Evolutionary conservation across 495 filamentous ascomycete genomes (phyloP).

Genomic region (Pyrenopolyporus hunteri): DNA sequence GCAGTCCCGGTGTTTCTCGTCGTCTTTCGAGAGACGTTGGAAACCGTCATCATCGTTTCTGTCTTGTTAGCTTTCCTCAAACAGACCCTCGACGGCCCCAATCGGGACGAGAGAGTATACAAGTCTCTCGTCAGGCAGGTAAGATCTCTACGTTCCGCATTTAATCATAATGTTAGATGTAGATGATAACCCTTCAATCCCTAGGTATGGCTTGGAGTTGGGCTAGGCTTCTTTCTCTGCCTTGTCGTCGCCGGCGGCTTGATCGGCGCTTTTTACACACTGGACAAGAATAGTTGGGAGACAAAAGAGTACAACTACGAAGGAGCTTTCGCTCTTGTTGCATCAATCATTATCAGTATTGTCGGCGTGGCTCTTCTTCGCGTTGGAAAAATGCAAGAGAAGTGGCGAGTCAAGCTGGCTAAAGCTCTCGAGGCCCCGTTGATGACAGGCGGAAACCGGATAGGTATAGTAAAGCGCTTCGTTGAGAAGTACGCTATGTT

Average conservation of each 20-base stretch:
- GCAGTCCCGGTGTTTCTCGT: conserved; percentile 82
- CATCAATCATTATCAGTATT: conserved; percentile 76
- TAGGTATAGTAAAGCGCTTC: conserved; percentile 63
- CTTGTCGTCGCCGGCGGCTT: conserved; percentile 71
- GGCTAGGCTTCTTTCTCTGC: conserved; percentile 67
- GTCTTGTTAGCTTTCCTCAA: conserved; percentile 83
- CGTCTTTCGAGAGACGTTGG: conserved; percentile 82
- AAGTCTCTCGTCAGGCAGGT: conserved; percentile 77
- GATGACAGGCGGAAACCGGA: conserved; percentile 35
- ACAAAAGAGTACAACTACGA: conserved; percentile 77
- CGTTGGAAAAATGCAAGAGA: conserved; percentile 83
- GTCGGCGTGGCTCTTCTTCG: conserved; percentile 80
- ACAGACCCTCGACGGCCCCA: conserved; percentile 68
- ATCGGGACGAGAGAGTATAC: conserved; percentile 61
- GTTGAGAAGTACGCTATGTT: conserved; percentile 83
- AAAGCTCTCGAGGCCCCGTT: conserved; percentile 64
- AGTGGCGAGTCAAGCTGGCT: conserved; percentile 82
- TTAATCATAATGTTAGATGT: background rate
- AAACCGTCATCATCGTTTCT: conserved; percentile 81
- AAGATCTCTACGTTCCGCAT: conserved; percentile 17
- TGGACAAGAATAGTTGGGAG: conserved; percentile 69
- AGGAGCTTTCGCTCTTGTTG: conserved; percentile 72
- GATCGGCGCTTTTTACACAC: conserved; percentile 80
- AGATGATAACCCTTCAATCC: conserved; percentile 12
- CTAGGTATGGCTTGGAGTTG: conserved; percentile 75